Evolutionary conservation across 495 filamentous ascomycete genomes (phyloP), one percentile per base, ranked within the genome.

Genomic region (Lichenothelia convexa): DNA sequence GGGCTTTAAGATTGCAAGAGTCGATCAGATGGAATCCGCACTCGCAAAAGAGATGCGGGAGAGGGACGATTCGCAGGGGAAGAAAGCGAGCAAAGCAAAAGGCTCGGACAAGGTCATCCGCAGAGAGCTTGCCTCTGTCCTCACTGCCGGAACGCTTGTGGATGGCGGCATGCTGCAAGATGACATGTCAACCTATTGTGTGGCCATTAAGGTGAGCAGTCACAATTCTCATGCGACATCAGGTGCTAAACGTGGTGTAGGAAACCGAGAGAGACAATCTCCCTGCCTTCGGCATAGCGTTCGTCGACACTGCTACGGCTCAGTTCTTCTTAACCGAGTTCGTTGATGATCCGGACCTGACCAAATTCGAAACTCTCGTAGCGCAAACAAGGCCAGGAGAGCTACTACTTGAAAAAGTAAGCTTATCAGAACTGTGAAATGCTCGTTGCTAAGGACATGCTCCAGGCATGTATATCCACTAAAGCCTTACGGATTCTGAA

Each of bases 11-110:
- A 86, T 99, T 40, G 91, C 91, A 4, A 69, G 86, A 16, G 91
- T 99, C 20, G 89, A 95, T 56, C 91, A 99, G 57, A 77, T 78
- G 55, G 91, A 99, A 58, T 86, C 83, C 13, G 89, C 89, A 0
- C 59, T 99, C 4, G 87, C 78, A 21, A 99, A 99, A 53, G 89
- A 95, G 54, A 95, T 99, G 91, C 78, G 91, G 2, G 91, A 99
- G 54, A 64, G 83, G 41, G 78, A 77, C 23, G 71, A 63, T 29
- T 68, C 62, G 40, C 39, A 38, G 9, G 47, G 32, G 29, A 54
- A 54, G 37, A 57, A 66, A 32, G 54, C 49, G 12, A 65, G 60
- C 15, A 67, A 67, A 29, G 59, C 62, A 40, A 62, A 67, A 27
- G 84, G 79, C 45, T 67, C 71, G 20, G 83, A 92, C 45, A 95